These are phyloP conservation scores for Bryoglossum gracile DNA, from an alignment of 495 filamentous ascomycete genomes.

Conservation along the genomic window DNA sequence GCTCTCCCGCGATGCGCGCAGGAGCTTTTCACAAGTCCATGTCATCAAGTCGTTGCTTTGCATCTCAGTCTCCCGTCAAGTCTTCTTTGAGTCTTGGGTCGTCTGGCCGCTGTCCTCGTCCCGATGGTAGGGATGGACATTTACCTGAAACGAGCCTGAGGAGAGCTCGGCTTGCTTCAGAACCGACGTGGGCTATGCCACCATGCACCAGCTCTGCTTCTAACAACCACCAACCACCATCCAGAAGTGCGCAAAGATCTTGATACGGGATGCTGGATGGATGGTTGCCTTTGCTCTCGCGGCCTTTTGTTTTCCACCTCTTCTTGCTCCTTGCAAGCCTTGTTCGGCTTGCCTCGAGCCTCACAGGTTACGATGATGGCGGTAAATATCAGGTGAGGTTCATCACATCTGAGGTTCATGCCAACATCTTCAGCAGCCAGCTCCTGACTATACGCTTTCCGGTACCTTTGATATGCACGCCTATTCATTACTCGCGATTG, in stretches of 20 bases:
- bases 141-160: constrained; percentile 20
- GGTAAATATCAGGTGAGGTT: constrained; percentile 13
- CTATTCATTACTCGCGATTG: constrained; percentile 2
- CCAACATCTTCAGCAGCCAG: constrained; percentile 2
- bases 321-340: not conserved
- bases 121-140: constrained; percentile 1
- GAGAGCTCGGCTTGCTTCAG: constrained; percentile 24
- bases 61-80: not conserved
- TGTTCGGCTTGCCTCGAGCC: not conserved
- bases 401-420: constrained; percentile 21
- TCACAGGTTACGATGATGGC: too few species aligned
- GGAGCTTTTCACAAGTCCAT: not conserved
- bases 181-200: not conserved
- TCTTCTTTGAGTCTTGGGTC: not conserved
- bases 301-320: not conserved
- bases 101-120: not conserved
- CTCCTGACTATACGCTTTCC: not conserved
- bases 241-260: not conserved
- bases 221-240: not conserved
- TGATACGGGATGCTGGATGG: not conserved
- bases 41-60: not conserved
- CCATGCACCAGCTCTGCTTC: constrained; percentile 1
- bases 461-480: constrained; percentile 1
- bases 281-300: not conserved
- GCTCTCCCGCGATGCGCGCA: constrained; percentile 7